Percentiles rank a stretch among this genome's conserved stretches.
Evolutionary conservation across 2,329 filamentous ascomycete genomes (phyloP).

Genomic region (Verticillium dahliae): DNA sequence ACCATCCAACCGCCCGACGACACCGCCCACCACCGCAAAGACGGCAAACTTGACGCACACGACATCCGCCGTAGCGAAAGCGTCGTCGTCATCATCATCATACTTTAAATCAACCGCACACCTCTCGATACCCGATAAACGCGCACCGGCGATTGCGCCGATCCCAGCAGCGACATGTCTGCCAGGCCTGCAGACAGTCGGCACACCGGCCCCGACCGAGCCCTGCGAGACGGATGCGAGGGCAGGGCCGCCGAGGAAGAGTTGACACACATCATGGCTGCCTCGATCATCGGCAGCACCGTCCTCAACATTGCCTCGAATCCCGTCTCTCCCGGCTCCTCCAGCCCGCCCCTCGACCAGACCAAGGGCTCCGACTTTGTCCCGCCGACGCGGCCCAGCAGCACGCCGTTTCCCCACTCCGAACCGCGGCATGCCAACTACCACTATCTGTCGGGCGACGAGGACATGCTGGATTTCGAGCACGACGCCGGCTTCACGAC

Average conservation of each 20-base stretch:
- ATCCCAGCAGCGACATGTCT: neutral
- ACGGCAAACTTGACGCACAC: neutral
- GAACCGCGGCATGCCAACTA: neutral
- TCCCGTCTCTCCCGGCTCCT: conserved; percentile 46
- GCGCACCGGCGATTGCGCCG: neutral
- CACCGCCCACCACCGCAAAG: neutral
- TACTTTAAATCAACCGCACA: neutral
- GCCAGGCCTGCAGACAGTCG: neutral
- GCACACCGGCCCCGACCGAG: neutral
- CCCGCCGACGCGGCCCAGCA: conserved; percentile 48
- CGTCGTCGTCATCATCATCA: neutral
- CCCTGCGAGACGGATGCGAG: neutral
- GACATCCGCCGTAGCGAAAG: neutral
- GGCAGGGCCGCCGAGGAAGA: conserved; percentile 15
- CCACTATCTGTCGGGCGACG: neutral
- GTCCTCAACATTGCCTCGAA: conserved; percentile 40
- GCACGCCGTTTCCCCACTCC: conserved; percentile 43
- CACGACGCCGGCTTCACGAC: neutral
- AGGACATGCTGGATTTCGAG: neutral
- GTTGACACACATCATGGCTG: conserved; percentile 26
- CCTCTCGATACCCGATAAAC: neutral
- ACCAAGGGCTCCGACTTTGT: conserved; percentile 39
- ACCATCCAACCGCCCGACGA: neutral
- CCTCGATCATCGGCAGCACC: conserved; percentile 24
- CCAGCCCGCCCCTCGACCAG: conserved; percentile 44